Conservation (phyloP, 352 stramenopile species). For the Phytophthora colocasiae region DNA sequence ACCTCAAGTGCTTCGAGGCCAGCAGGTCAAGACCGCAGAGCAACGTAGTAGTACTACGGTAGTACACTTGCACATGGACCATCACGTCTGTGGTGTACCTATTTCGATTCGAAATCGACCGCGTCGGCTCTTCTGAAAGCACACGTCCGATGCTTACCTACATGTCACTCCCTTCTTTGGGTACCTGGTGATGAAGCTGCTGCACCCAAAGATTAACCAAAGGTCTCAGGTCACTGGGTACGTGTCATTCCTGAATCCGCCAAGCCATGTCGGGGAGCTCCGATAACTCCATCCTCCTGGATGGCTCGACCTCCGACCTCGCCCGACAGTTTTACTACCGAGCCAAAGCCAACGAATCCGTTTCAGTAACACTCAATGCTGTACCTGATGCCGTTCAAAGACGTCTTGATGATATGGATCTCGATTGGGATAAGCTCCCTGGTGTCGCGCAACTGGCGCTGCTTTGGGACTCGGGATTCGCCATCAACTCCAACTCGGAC, state of each 20-base stretch:
- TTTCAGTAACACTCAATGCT: slow-evolving; percentile 7
- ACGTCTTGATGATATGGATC: slow-evolving; percentile 9
- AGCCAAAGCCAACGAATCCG: slow-evolving; percentile 15
- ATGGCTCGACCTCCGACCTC: slow-evolving; percentile 45
- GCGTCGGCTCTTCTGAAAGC: slow-evolving; percentile 1
- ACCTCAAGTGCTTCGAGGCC: slow-evolving; percentile 6
- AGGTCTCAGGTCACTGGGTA: slow-evolving; percentile 3
- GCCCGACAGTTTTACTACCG: slow-evolving; percentile 38
- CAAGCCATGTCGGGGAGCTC: slow-evolving; percentile 11
- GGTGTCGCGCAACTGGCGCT: slow-evolving; percentile 37
- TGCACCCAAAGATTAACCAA: not conserved
- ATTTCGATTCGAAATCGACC: not conserved
- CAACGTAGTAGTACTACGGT: no score
- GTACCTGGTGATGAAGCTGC: no score
- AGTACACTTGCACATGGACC: not conserved
- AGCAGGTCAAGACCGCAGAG: not conserved
- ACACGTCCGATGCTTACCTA: not conserved
- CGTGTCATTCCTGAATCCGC: slow-evolving; percentile 12
- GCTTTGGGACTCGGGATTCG: slow-evolving; percentile 49
- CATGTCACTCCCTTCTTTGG: not conserved
- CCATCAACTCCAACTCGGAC: slow-evolving; percentile 6
- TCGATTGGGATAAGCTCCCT: slow-evolving; percentile 31
- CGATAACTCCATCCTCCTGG: slow-evolving; percentile 21
- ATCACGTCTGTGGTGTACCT: slow-evolving; percentile 2
- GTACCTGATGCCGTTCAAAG: slow-evolving; percentile 16